Evolutionary conservation across 495 filamentous ascomycete genomes (phyloP).

Genomic region (Penicillium silybi): DNA sequence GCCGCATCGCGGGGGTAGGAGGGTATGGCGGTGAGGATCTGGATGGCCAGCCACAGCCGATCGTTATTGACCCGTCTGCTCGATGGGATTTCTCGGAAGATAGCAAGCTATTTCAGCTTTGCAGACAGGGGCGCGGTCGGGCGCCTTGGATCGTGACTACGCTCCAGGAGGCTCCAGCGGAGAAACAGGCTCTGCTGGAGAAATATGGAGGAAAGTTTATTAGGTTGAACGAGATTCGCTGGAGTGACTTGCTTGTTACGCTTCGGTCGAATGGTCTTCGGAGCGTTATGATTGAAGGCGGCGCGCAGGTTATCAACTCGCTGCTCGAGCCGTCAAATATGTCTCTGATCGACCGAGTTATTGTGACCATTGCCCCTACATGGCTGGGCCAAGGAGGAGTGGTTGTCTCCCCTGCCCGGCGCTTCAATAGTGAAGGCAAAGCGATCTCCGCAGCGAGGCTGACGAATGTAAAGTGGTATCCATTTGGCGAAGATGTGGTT

Average conservation of each 20-base stretch:
- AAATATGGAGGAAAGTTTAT: constrained; percentile 45
- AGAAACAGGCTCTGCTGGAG: constrained; percentile 33
- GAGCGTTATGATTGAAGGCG: constrained; percentile 88
- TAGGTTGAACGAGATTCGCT: constrained; percentile 42
- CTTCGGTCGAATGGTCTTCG: constrained; percentile 54
- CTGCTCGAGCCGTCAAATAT: constrained; percentile 54
- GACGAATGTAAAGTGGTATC: constrained; percentile 64
- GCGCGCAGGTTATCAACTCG: constrained; percentile 72
- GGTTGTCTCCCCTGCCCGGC: constrained; percentile 57
- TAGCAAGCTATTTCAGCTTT: constrained; percentile 62
- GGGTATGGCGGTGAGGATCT: constrained; percentile 44
- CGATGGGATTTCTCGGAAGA: constrained; percentile 60
- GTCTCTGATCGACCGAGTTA: constrained; percentile 64
- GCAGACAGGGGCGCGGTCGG: constrained; percentile 57
- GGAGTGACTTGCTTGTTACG: constrained; percentile 56
- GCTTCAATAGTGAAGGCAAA: constrained; percentile 37
- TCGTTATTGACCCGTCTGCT: constrained; percentile 70
- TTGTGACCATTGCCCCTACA: constrained; percentile 81
- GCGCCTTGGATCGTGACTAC: constrained; percentile 65
- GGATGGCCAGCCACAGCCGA: constrained; percentile 65
- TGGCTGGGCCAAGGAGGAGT: constrained; percentile 81
- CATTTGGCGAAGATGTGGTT: constrained; percentile 74
- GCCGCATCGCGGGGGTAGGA: constrained; percentile 56
- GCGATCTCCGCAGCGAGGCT: constrained; percentile 55
- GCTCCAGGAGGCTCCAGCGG: constrained; percentile 20